Base-by-base conservation (phyloP, 805 yeast genomes). In the Starmerella sirachaensis region DNA sequence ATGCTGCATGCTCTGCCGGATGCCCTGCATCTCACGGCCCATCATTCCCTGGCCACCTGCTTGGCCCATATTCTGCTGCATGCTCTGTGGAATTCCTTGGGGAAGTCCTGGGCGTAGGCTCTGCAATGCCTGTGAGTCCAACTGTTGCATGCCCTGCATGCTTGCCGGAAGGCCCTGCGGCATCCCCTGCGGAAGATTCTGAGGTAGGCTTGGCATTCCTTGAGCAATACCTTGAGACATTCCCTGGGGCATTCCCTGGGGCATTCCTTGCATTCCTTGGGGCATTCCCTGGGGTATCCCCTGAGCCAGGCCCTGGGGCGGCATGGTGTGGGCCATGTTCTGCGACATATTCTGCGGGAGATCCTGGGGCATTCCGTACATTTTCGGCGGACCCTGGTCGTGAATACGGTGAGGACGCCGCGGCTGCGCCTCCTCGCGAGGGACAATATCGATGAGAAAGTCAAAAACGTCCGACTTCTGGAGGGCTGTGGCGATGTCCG, bases 381-480 rank as follows among this genome's bases (percentile, higher is more conserved):
- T n/a, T n/a, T n/a, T n/a, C n/a, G n/a, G n/a, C n/a, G n/a, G n/a
- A 11, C 24, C 24, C 10, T 8, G 10, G 19, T 12, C 12, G 9
- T 8, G 30, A 19, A 27, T 21, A 22, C 29, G 19, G 13, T 28
- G 20, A n/a, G 37, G 4, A 12, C 42, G 22, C 14, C 47, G 39
- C 17, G 40, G 44, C 35, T 45, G 50, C n/a, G 75, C 84, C 54
- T 77, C 85, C 50, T 81, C 93, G 40, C 96, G 66, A 5, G 98
- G 97, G 4, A 88, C 96, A 20, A 91, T 84, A 56, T 91, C 99
- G 49, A 91, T 91, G 39, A 91, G 63, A 55, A 91, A 91, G 55
- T 91, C 99, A 66, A 88, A 93, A 94, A 91, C 88, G 57, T 91
- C 98, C 27, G 86, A 74, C 56, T 84, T 84, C 48, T 85, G 91